Percentiles rank a stretch among this genome's conserved stretches.
phyloP scores from a whole-genome alignment of 495 filamentous ascomycete species.

The Aspergillus hancockii region DNA sequence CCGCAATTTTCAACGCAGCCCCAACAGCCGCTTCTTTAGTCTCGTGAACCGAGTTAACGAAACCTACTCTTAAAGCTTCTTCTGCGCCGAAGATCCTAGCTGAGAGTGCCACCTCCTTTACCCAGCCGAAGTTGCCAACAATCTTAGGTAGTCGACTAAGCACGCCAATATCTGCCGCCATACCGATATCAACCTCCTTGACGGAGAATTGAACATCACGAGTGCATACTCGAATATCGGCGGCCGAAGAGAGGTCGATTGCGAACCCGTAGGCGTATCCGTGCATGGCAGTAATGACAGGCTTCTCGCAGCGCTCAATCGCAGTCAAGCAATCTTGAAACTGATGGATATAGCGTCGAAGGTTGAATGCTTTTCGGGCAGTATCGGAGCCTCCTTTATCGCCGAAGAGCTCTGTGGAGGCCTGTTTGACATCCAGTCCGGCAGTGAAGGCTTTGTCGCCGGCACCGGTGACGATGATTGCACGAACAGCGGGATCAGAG shows the following conservation, averaged over 20 bases:
- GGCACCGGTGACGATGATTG: conserved; percentile 78
- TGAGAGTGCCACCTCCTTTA: conserved; percentile 84
- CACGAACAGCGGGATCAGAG: conserved; percentile 68
- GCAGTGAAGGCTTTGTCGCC: conserved; percentile 84
- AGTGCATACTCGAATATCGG: conserved; percentile 77
- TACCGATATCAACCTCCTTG: conserved; percentile 93
- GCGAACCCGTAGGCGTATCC: conserved; percentile 79
- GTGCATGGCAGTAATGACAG: conserved; percentile 83
- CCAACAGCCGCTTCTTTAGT: conserved; percentile 61
- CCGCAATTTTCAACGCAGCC: conserved; percentile 66
- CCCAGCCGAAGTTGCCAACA: conserved; percentile 77
- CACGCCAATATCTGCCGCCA: conserved; percentile 95
- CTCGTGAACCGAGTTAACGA: conserved; percentile 77
- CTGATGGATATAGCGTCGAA: conserved; percentile 69
- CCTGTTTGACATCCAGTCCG: conserved; percentile 74
- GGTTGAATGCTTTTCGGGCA: conserved; percentile 61
- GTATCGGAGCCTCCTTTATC: conserved; percentile 45
- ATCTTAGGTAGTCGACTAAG: conserved; percentile 81
- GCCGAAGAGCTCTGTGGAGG: conserved; percentile 37
- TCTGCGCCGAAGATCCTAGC: conserved; percentile 74
- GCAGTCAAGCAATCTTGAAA: conserved; percentile 78
- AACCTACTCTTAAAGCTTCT: conserved; percentile 78
- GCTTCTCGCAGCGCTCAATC: conserved; percentile 88
- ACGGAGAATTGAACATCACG: conserved; percentile 70
- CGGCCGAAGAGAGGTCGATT: conserved; percentile 76